These are phyloP conservation scores for Myriosclerotinia scirpicola DNA, from an alignment of 2,329 filamentous ascomycete genomes.

Conservation along the genomic window DNA sequence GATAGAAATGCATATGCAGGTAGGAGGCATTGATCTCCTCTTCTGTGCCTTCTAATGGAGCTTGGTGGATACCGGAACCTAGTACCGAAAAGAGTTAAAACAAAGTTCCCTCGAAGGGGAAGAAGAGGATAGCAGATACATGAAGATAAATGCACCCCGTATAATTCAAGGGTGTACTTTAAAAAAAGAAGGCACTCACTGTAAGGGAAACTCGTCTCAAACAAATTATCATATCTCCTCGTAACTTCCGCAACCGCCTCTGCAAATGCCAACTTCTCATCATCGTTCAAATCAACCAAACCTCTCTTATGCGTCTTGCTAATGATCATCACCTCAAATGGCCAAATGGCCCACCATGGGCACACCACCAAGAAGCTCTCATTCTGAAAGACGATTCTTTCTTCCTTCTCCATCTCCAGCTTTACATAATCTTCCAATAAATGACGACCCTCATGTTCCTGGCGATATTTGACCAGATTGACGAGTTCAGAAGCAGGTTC, in stretches of 20 bases:
- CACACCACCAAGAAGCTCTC: conserved; percentile 80
- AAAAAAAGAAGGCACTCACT: conserved; percentile 52
- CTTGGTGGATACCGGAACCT: conserved; percentile 94
- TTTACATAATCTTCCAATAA: conserved; percentile 79
- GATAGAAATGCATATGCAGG: conserved; percentile 97
- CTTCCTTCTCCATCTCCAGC: conserved; percentile 76
- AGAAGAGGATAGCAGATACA: not conserved
- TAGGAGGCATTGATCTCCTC: conserved; percentile 87
- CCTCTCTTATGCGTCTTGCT: conserved; percentile 81
- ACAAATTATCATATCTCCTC: conserved; percentile 91
- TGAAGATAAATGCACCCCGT: no score
- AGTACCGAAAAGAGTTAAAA: not conserved
- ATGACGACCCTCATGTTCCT: conserved; percentile 69
- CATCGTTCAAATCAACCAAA: conserved; percentile 73
- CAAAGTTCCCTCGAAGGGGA: no score
- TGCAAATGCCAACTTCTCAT: conserved; percentile 73
- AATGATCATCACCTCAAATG: conserved; percentile 90
- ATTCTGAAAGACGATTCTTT: conserved; percentile 89
- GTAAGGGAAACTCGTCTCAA: conserved; percentile 95
- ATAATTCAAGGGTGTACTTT: not conserved
- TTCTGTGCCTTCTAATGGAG: conserved; percentile 75
- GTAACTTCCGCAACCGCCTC: conserved; percentile 86
- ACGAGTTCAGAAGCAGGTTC: conserved; percentile 79
- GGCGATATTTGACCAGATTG: conserved; percentile 76
- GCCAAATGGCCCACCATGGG: conserved; percentile 98